phyloP scores from a whole-genome alignment of 2,329 filamentous ascomycete genomes.

The Paecilomyces niveus region DNA sequence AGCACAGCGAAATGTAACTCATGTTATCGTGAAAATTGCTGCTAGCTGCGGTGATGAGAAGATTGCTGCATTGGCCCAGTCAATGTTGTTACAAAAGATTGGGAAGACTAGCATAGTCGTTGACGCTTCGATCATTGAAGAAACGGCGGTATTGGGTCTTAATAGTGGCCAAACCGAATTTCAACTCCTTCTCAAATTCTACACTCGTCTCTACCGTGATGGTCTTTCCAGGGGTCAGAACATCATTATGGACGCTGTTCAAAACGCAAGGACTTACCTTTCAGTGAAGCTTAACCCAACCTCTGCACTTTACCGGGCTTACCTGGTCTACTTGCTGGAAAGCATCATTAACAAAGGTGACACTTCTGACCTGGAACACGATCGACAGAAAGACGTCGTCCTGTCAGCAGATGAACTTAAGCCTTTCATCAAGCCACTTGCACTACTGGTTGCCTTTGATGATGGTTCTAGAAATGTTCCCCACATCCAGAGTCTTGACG shows the following conservation, averaged over 20 bases:
- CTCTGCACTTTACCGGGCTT: conserved; percentile 73
- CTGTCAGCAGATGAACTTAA: conserved; percentile 80
- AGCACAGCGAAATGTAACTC: conserved; percentile 83
- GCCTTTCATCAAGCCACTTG: conserved; percentile 80
- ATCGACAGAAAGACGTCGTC: conserved; percentile 70
- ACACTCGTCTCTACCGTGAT: conserved; percentile 65
- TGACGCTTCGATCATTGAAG: conserved; percentile 77
- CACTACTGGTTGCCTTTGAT: conserved; percentile 63
- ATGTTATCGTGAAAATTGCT: conserved; percentile 88
- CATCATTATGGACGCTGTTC: conserved; percentile 65
- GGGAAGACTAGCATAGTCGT: conserved; percentile 73
- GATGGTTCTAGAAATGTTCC: conserved; percentile 14
- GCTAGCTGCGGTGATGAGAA: conserved; percentile 76
- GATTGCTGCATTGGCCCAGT: conserved; percentile 85
- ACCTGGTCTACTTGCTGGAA: conserved; percentile 76
- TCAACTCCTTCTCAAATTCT: conserved; percentile 76
- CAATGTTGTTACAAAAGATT: conserved; percentile 94
- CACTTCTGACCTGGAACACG: conserved; percentile 64
- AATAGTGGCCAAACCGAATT: conserved; percentile 76
- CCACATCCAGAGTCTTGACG: conserved; percentile 43
- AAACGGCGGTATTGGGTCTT: conserved; percentile 70
- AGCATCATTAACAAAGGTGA: conserved; percentile 87
- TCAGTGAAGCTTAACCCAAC: conserved; percentile 60
- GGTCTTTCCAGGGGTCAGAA: conserved; percentile 63
- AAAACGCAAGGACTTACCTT: conserved; percentile 71